Percentiles rank a stretch among this genome's conserved stretches.
Conservation (phyloP, 176 grass and related monocot species). For the Oryza glumipatula region DNA sequence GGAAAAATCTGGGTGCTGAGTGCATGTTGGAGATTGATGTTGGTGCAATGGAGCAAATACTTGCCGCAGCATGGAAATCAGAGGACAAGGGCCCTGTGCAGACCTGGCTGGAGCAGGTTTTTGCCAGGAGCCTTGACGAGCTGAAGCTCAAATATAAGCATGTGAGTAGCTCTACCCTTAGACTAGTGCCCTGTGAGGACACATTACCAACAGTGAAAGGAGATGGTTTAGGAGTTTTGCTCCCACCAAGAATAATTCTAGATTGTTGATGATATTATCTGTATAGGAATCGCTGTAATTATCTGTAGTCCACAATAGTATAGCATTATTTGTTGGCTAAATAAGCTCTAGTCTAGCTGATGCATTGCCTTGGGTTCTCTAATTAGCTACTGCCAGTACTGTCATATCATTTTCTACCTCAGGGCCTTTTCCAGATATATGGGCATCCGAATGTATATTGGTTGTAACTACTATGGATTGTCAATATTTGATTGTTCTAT, state of each 20-base stretch:
- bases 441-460: conserved; percentile 14
- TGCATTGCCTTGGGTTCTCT: conserved; percentile 19
- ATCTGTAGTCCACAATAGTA: conserved; percentile 50
- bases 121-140: conserved; percentile 60
- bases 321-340: conserved; percentile 32
- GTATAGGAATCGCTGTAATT: conserved; percentile 74
- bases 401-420: background rate
- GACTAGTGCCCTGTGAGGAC: conserved; percentile 65
- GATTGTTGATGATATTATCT: conserved; percentile 34
- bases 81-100: conserved; percentile 47
- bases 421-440: conserved; percentile 9
- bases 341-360: conserved; percentile 23
- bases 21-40: conserved; percentile 63
- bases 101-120: conserved; percentile 68
- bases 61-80: conserved; percentile 60
- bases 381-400: background rate
- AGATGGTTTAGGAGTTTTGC: conserved; percentile 42
- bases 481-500: conserved; percentile 29
- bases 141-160: conserved; percentile 56
- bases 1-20: conserved; percentile 39
- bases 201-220: conserved; percentile 20
- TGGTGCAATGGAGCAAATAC: conserved; percentile 73
- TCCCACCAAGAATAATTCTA: conserved; percentile 78
- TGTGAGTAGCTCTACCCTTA: conserved; percentile 43
- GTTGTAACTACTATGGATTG: conserved; percentile 30